Conservation (phyloP, 352 stramenopile species). For the Phytopythium litorale region DNA sequence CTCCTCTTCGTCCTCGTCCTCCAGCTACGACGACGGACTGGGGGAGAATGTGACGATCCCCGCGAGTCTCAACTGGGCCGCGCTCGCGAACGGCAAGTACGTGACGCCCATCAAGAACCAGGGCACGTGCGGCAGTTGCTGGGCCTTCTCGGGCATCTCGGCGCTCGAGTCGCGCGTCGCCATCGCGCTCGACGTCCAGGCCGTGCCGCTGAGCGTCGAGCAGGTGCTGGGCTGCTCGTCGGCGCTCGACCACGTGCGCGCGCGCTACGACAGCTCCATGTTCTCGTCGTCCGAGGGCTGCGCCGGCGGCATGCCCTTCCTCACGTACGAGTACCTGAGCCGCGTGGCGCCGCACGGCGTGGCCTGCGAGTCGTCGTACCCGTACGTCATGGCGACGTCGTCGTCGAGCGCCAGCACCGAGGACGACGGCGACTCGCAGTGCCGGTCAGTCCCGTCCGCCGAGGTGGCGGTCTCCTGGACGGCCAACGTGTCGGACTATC, state of each 20-base stretch:
- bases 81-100: slow-evolving; percentile 69
- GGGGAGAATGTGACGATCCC: slow-evolving; percentile 28
- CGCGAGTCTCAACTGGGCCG: slow-evolving; percentile 63
- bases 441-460: slow-evolving; percentile 16
- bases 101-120: slow-evolving; percentile 92
- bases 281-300: slow-evolving; percentile 79
- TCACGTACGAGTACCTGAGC: slow-evolving; percentile 86
- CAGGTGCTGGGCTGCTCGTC: slow-evolving; percentile 80
- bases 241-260: slow-evolving; percentile 66
- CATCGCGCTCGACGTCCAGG: slow-evolving; percentile 69
- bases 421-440: slow-evolving; percentile 37
- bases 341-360: slow-evolving; percentile 59
- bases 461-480: slow-evolving; percentile 54
- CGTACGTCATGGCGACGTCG: slow-evolving; percentile 79
- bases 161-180: slow-evolving; percentile 72
- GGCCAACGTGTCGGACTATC: slow-evolving; percentile 43
- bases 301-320: slow-evolving; percentile 86
- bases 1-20: slow-evolving; percentile 19
- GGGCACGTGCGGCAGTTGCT: slow-evolving; percentile 91
- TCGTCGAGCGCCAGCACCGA: slow-evolving; percentile 2
- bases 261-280: slow-evolving; percentile 68
- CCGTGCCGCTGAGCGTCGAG: slow-evolving; percentile 75
- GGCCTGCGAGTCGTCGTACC: slow-evolving; percentile 56
- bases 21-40: slow-evolving; percentile 11
- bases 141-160: slow-evolving; percentile 83